Base-by-base conservation (phyloP, 2,329 filamentous ascomycete species). In the Atkinsonella hypoxylon region DNA sequence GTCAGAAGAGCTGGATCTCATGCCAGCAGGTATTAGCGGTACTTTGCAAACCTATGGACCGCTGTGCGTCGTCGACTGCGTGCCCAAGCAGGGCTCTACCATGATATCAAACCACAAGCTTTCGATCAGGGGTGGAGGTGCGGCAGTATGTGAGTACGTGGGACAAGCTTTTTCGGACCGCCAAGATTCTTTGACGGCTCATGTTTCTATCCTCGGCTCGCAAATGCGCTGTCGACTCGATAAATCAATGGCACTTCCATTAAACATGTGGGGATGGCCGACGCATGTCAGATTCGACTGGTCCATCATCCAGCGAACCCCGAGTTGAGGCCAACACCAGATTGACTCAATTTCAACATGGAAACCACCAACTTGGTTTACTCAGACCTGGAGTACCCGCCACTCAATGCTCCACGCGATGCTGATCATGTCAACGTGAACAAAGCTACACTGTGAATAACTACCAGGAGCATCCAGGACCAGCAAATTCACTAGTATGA, bases 1-100 rank as follows among this genome's bases (percentile, higher is more conserved):
- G 4, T 26, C 15, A 15, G 11, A 36, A 10, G 34, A 36, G 34
- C 34, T 36, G 34, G 12, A 36, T 15, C 34, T 4, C 11, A 36
- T 36, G 34, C 34, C 34, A 9, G 4, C 7, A 36, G 15, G 34
- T 47, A 20, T 10, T 39, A 10, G 5, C n/a, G n/a, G n/a, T 41
- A n/a, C 18, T 20, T 41, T 41, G 39, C n/a, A 41, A 17, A 3
- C 17, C 36, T 47, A 7, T 47, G 22, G 34, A 9, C 36, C 15
- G 40, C 39, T 48, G 44, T 51, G 45, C 49, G 49, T 45, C 49
- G 49, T 45, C 49, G 45, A 39, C 39, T 51, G 49, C 45, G 38
- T 47, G 45, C 17, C 40, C 38, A 32, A 8, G 8, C 15, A n/a
- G 34, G 15, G 15, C 34, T 10, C 2, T 36, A 7, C 15, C 11